Conservation (phyloP, 2,329 filamentous ascomycete species). For the Trichoderma atroviride region DNA sequence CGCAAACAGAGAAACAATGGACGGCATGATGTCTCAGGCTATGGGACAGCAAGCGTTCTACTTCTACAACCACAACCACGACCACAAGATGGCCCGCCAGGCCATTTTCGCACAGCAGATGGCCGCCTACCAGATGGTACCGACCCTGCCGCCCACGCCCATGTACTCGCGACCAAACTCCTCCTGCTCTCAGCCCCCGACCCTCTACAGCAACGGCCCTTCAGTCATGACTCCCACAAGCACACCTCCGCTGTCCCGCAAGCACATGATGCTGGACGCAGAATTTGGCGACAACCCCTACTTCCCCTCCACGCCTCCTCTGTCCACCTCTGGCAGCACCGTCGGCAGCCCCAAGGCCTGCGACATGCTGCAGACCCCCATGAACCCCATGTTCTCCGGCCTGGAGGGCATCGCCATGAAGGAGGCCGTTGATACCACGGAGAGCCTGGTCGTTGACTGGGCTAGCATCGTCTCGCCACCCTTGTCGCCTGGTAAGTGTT, state of each 20-base stretch:
- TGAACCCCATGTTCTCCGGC: slow-evolving; percentile 77
- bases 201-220: slow-evolving; percentile 60
- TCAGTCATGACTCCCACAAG: slow-evolving; percentile 72
- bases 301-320: slow-evolving; percentile 82
- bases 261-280: slow-evolving; percentile 80
- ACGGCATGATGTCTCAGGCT: slow-evolving; percentile 60
- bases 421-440: slow-evolving; percentile 70
- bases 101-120: slow-evolving; percentile 65
- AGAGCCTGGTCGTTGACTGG: slow-evolving; percentile 79
- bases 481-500: slow-evolving; percentile 82
- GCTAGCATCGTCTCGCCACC: slow-evolving; percentile 77
- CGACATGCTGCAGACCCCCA: slow-evolving; percentile 78
- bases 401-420: slow-evolving; percentile 68
- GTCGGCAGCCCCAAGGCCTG: slow-evolving; percentile 82
- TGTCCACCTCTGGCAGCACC: slow-evolving; percentile 82
- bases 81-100: slow-evolving; percentile 73
- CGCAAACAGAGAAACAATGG: slow-evolving; percentile 57
- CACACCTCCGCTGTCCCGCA: slow-evolving; percentile 67
- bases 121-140: slow-evolving; percentile 49
- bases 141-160: slow-evolving; percentile 63
- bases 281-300: slow-evolving; percentile 70
- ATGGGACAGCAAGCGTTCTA: slow-evolving; percentile 78
- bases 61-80: slow-evolving; percentile 86
- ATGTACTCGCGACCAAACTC: slow-evolving; percentile 68
- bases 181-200: slow-evolving; percentile 64